Percentiles rank a stretch among this genome's conserved stretches.
Conservation (phyloP, 148 eudicot genomes). For the Limonium bicolor region DNA sequence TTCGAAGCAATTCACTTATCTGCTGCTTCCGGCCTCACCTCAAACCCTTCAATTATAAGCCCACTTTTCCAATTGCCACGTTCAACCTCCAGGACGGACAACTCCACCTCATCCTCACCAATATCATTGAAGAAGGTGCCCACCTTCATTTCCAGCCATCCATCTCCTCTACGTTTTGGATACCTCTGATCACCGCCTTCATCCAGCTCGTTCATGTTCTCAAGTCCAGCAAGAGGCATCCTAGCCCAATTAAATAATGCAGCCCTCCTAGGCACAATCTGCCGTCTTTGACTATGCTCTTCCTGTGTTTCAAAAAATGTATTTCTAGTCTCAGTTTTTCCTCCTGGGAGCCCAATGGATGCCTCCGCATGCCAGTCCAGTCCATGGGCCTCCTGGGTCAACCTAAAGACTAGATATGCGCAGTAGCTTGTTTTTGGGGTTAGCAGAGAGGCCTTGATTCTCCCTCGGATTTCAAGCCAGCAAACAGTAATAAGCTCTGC, state of each 20-base stretch:
- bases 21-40: slow-evolving; percentile 27
- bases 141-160: slow-evolving; percentile 52
- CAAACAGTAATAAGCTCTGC: slow-evolving; percentile 39
- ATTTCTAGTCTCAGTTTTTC: slow-evolving; percentile 10
- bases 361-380: slow-evolving; percentile 21
- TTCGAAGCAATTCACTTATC: not conserved
- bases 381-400: slow-evolving; percentile 19
- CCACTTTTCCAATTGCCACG: slow-evolving; percentile 34
- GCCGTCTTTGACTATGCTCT: not conserved
- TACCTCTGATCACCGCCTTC: slow-evolving; percentile 3
- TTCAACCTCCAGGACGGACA: slow-evolving; percentile 27
- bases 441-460: slow-evolving; percentile 17
- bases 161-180: slow-evolving; percentile 36
- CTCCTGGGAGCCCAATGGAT: slow-evolving; percentile 12
- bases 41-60: slow-evolving; percentile 48
- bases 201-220: not conserved
- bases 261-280: not conserved
- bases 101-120: slow-evolving; percentile 28
- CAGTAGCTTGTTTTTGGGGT: slow-evolving; percentile 33
- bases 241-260: not conserved
- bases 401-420: slow-evolving; percentile 36
- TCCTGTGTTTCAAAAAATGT: slow-evolving; percentile 4
- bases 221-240: not conserved
- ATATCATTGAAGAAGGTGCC: slow-evolving; percentile 23
- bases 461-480: slow-evolving; percentile 49